A percentile compares a stretch with the other conserved stretches of the same genome.
Conservation (phyloP, 73 alveolate species). For the Paramecium sonneborni region DNA sequence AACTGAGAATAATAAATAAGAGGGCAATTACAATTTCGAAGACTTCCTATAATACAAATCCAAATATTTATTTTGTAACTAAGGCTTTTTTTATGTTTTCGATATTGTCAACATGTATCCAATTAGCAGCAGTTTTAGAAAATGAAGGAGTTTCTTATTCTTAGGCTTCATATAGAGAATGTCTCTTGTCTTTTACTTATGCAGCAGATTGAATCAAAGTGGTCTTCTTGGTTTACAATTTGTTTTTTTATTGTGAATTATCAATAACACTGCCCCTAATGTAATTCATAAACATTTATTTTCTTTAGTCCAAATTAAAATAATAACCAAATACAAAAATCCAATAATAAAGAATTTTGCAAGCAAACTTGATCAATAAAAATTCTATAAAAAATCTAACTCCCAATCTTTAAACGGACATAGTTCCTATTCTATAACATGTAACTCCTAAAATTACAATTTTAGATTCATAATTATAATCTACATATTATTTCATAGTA, state of each 20-base stretch:
- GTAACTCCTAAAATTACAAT: slow-evolving; percentile 3
- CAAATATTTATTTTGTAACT: slow-evolving; percentile 15
- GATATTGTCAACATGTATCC: slow-evolving; percentile 11
- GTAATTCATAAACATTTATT: background rate
- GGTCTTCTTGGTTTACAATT: background rate
- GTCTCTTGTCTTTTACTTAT: background rate
- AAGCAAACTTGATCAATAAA: background rate
- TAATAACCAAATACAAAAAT: slow-evolving; percentile 26
- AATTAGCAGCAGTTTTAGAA: slow-evolving; percentile 28
- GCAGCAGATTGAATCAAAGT: background rate
- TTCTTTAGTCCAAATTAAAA: background rate
- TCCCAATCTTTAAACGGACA: slow-evolving; percentile 28
- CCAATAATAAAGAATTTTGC: background rate
- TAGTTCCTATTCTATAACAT: background rate
- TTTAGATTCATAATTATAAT: slow-evolving; percentile 27
- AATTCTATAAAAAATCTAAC: background rate
- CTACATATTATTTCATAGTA: background rate
- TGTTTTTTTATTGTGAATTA: background rate
- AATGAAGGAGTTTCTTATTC: slow-evolving; percentile 11
- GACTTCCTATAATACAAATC: background rate
- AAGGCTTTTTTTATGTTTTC: background rate
- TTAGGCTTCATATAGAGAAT: background rate
- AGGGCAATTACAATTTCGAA: background rate
- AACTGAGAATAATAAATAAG: background rate
- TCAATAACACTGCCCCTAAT: slow-evolving; percentile 3